Evolutionary conservation across 495 filamentous ascomycete species (phyloP), one percentile per base, ranked within the genome.

Genomic region (Aspergillus wentii): DNA sequence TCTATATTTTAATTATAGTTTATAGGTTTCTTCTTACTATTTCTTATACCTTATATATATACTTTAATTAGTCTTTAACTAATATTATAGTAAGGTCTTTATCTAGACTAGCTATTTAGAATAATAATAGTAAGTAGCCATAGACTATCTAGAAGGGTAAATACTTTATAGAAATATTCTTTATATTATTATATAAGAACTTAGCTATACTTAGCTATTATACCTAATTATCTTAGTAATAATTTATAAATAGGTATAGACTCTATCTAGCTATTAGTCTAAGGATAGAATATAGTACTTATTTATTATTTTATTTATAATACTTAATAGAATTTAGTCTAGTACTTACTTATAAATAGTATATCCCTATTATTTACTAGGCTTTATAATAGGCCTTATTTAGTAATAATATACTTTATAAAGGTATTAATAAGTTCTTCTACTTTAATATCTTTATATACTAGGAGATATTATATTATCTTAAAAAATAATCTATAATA

Each of bases 181-280:
- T n/a, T n/a, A n/a, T n/a, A n/a, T n/a, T n/a, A n/a, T n/a, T n/a
- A 52, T 18, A 15, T n/a, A 4, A 14, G 38, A 29, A 29, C 26
- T 52, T 29, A 0, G 44, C 40, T 2, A 28, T 3, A 1, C 40
- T 40, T 17, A 63, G 33, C 16, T 23, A 52, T 14, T 54, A 14
- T 0, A 16, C 26, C 49, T 47, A 62, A 33, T 66, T 40, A 19
- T 56, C 43, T n/a, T 33, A 16, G 9, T 15, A 16, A 21, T 33
- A 33, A 15, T 10, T 15, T 6, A 46, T 4, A 17, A 30, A 35
- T 28, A 16, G 28, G 2, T 36, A 20, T 0, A 49, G 3, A 13
- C 33, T 49, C 46, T 1, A 36, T 41, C 11, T 41, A 15, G 14
- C 46, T 19, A 21, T 49, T 36, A 4, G 23, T 39, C 16, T 49